Percentiles rank a stretch among this genome's conserved stretches.
Conservation (phyloP, 1,284 basidiomycete species). For the Leccinum solheimii region DNA sequence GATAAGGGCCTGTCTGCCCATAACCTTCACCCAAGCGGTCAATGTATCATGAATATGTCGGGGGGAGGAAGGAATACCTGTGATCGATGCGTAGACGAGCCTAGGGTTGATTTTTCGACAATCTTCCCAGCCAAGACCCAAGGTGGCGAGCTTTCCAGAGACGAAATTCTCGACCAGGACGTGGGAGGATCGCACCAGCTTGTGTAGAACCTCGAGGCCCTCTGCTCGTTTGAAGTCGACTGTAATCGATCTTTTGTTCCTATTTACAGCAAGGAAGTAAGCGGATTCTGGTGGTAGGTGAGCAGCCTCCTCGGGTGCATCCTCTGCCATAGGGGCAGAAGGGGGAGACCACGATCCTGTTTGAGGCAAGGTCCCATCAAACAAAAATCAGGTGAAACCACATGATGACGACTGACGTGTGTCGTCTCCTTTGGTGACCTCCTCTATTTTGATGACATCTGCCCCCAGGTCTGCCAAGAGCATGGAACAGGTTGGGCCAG, state of each 20-base stretch:
- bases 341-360: slow-evolving; percentile 82
- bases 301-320: slow-evolving; percentile 51
- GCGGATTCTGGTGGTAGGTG: slow-evolving; percentile 89
- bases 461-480: slow-evolving; percentile 85
- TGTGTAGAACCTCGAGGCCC: slow-evolving; percentile 77
- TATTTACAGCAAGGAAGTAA: slow-evolving; percentile 88
- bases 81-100: slow-evolving; percentile 89
- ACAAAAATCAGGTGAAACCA: slow-evolving; percentile 14
- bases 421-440: slow-evolving; percentile 83
- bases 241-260: slow-evolving; percentile 88
- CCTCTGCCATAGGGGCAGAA: slow-evolving; percentile 58
- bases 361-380: slow-evolving; percentile 8
- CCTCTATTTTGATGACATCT: slow-evolving; percentile 91
- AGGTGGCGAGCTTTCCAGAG: slow-evolving; percentile 78
- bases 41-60: slow-evolving; percentile 1
- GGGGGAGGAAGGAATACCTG: slow-evolving; percentile 45
- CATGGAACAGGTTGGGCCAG: slow-evolving; percentile 90
- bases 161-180: slow-evolving; percentile 90
- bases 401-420: slow-evolving; percentile 58
- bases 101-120: slow-evolving; percentile 78
- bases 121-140: slow-evolving; percentile 87
- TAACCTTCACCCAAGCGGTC: slow-evolving; percentile 59
- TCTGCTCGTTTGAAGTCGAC: slow-evolving; percentile 82
- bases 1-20: slow-evolving; percentile 90
- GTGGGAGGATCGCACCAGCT: slow-evolving; percentile 76